Base-by-base conservation (phyloP, 345 rosid genomes). In the Hypericum androsaemum region DNA sequence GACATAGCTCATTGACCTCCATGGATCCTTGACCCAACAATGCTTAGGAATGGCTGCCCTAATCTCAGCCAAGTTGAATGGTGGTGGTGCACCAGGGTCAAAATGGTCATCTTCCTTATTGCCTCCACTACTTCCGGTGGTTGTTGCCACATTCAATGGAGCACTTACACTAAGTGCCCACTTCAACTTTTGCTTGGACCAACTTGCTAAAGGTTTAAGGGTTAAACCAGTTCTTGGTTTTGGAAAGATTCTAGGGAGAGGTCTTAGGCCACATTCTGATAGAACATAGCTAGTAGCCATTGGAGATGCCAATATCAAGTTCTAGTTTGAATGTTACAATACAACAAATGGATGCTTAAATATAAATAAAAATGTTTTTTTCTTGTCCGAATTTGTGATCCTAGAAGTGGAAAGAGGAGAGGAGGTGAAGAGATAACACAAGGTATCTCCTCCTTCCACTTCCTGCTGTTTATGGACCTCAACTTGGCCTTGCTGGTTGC, bases 251-350 rank as follows among this genome's bases (percentile, higher is more conserved):
- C 60, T 61, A 53, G 94, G 94, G 41, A 77, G 80, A 12, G 88
- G 87, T 66, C 74, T 78, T 55, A 84, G 52, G 8, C 94, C 90
- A 72, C 86, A 81, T 81, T 83, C 83, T 51, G 86, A 74, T 52
- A 82, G 65, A 36, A 80, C 76, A 73, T 75, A 78, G 66, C 72
- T 72, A 77, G 32, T 22, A 22, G 82, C 87, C 95, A 84, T 82
- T 76, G 68, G 59, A 73, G 59, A 62, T 66, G 71, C 59, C 32
- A 22, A 22, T 1, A 22, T 1, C 2, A 22, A 22, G n/a, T 4
- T 22, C 32, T 22, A 22, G 32, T 22, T 22, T n/a, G n/a, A n/a
- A n/a, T n/a, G n/a, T n/a, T n/a, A n/a, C n/a, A n/a, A n/a, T n/a
- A 4, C 32, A 22, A 22, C 32, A 22, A 22, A 22, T 22, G 52